These are phyloP conservation scores for Podila minutissima DNA, from an alignment of 192 early-diverging fungal species.

Conservation along the genomic window DNA sequence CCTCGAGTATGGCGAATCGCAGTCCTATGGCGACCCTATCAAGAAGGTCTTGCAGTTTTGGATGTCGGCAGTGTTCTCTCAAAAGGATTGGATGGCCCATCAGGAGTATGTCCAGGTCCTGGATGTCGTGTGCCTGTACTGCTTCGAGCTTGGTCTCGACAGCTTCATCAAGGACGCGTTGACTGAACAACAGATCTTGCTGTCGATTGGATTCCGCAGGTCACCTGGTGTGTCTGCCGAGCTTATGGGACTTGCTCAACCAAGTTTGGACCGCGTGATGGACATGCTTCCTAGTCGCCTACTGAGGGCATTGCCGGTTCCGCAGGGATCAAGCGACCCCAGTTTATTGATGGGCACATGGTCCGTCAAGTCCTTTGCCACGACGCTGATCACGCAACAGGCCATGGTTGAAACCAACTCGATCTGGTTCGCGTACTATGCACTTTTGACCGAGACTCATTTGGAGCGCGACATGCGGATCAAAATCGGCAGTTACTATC, in stretches of 20 bases:
- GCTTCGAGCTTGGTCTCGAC: conserved; percentile 27
- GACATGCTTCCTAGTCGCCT: conserved; percentile 46
- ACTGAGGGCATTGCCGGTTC: conserved; percentile 50
- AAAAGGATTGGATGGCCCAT: conserved; percentile 49
- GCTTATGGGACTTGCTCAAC: conserved; percentile 46
- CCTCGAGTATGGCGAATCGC: not conserved
- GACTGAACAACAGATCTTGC: conserved; percentile 41
- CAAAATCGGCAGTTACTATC: conserved; percentile 36
- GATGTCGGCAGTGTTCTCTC: conserved; percentile 35
- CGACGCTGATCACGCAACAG: conserved; percentile 52
- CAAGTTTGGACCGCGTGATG: conserved; percentile 39
- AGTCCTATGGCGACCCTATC: not conserved
- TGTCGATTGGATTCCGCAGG: conserved; percentile 37
- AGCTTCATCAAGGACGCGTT: conserved; percentile 22
- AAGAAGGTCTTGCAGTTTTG: conserved; percentile 24
- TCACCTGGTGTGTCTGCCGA: conserved; percentile 41
- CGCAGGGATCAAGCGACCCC: conserved; percentile 49
- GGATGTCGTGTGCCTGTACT: conserved; percentile 19
- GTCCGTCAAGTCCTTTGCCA: conserved; percentile 55
- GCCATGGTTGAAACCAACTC: conserved; percentile 55
- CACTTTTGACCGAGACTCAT: conserved; percentile 51
- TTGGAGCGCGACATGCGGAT: conserved; percentile 46
- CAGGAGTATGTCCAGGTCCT: conserved; percentile 35
- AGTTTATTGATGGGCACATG: conserved; percentile 61
- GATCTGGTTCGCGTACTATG: conserved; percentile 61